Evolutionary conservation across 2,329 filamentous ascomycete species (phyloP).

Genomic region (Sporothrix sp.): DNA sequence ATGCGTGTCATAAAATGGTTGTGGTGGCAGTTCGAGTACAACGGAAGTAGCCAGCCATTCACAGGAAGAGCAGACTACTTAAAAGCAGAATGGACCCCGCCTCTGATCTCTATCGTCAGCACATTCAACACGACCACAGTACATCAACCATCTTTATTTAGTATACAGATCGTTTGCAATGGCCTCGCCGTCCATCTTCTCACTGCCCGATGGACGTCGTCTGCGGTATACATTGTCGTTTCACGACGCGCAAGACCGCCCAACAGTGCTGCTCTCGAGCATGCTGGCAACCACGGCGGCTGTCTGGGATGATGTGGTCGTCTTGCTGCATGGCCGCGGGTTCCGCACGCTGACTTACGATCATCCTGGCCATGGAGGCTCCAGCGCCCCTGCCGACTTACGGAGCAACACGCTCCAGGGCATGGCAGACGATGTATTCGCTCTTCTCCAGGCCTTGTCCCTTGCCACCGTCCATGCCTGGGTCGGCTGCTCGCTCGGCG

Average conservation of each 20-base stretch:
- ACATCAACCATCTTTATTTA: too few relatives aligned
- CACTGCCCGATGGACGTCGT: conserved; percentile 8
- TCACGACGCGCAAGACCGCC: conserved; percentile 12
- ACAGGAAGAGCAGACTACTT: too few relatives aligned
- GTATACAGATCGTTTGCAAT: too few relatives aligned
- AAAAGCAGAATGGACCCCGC: too few relatives aligned
- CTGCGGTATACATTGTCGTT: conserved; percentile 10
- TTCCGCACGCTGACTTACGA: conserved; percentile 34
- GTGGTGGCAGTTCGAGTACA: too few relatives aligned
- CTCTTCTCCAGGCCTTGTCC: conserved; percentile 24
- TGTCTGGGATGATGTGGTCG: conserved; percentile 32
- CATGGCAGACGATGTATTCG: conserved; percentile 29
- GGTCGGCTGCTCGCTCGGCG: conserved; percentile 38
- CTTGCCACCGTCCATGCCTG: conserved; percentile 28
- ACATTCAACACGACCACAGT: too few relatives aligned
- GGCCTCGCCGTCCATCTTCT: background rate
- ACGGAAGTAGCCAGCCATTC: too few relatives aligned
- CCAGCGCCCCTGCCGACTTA: conserved; percentile 26
- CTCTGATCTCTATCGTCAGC: too few relatives aligned
- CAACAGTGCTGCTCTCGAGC: conserved; percentile 32
- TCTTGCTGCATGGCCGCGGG: conserved; percentile 25
- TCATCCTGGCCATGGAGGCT: conserved; percentile 34
- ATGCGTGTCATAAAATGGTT: too few relatives aligned
- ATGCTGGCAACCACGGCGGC: conserved; percentile 28
- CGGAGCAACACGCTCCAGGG: conserved; percentile 29